A percentile compares a stretch with the other conserved stretches of the same genome.
These are phyloP conservation scores for Leccinum uliginosum DNA, from an alignment of 768 basidiomycete genomes.

Conservation along the genomic window DNA sequence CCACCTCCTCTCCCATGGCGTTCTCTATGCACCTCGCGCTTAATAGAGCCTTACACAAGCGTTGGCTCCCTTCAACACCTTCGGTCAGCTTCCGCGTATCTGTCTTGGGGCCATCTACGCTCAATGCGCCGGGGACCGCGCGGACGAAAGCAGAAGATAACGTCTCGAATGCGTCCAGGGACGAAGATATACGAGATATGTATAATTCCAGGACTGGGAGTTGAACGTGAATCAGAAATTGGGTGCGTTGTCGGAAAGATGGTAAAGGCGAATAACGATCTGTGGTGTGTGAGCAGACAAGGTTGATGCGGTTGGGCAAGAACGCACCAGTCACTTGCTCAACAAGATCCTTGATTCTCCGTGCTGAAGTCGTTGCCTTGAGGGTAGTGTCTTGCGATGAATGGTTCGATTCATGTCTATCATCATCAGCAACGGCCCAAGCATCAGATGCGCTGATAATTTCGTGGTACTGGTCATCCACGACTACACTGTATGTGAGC, in stretches of 20 bases:
- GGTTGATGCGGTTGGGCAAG: not conserved
- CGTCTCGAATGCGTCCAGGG: slow-evolving; percentile 92
- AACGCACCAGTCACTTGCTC: slow-evolving; percentile 85
- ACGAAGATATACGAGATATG: slow-evolving; percentile 69
- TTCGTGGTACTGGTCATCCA: slow-evolving; percentile 80
- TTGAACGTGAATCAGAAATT: slow-evolving; percentile 83
- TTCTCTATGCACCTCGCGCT: slow-evolving; percentile 71
- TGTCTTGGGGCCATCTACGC: slow-evolving; percentile 38
- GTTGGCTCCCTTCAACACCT: slow-evolving; percentile 78
- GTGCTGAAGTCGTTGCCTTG: slow-evolving; percentile 77
- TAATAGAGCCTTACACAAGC: slow-evolving; percentile 81
- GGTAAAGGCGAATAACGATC: slow-evolving; percentile 93
- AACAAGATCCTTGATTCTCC: slow-evolving; percentile 77
- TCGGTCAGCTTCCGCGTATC: slow-evolving; percentile 68
- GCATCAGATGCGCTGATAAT: slow-evolving; percentile 80
- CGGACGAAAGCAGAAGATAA: slow-evolving; percentile 84
- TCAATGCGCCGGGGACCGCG: slow-evolving; percentile 88
- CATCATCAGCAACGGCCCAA: slow-evolving; percentile 77
- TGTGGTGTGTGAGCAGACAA: slow-evolving; percentile 24
- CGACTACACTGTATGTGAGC: slow-evolving; percentile 48
- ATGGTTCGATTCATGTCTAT: slow-evolving; percentile 38
- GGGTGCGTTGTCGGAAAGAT: slow-evolving; percentile 65
- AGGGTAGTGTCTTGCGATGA: slow-evolving; percentile 34
- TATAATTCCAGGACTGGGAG: slow-evolving; percentile 80
- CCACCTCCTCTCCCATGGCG: slow-evolving; percentile 87